A percentile compares a stretch with the other conserved stretches of the same genome.
These are phyloP conservation scores for Cudoniella acicularis DNA, from an alignment of 495 filamentous ascomycete species.

Conservation along the genomic window DNA sequence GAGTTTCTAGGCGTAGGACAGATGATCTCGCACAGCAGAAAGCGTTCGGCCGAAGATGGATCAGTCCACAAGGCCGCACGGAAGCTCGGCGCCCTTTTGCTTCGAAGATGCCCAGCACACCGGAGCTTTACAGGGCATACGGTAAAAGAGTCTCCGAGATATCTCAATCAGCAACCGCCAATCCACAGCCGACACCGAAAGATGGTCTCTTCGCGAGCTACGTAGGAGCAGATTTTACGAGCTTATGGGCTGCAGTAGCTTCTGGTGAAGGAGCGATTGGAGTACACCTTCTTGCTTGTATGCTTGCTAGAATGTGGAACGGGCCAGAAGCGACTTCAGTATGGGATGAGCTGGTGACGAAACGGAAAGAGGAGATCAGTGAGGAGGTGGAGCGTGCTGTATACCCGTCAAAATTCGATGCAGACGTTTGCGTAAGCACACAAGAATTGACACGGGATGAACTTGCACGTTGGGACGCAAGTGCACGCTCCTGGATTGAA, in stretches of 20 bases:
- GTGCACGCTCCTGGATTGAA: background rate
- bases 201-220: constrained; percentile 26
- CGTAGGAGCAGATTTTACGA: constrained; percentile 31
- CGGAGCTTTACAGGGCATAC: constrained; percentile 33
- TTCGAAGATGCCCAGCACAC: constrained; percentile 32
- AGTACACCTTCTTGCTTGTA: constrained; percentile 35
- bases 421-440: background rate
- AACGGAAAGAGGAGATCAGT: constrained; percentile 16
- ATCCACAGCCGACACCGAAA: too few species aligned
- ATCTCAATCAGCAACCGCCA: too few species aligned
- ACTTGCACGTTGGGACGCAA: background rate
- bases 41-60: constrained; percentile 28
- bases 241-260: constrained; percentile 40
- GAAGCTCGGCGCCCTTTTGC: constrained; percentile 28
- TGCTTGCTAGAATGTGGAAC: constrained; percentile 33
- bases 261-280: constrained; percentile 30
- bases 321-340: constrained; percentile 34
- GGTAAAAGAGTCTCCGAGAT: constrained; percentile 36
- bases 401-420: background rate
- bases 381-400: background rate
- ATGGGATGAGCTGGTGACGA: constrained; percentile 28
- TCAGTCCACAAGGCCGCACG: constrained; percentile 29
- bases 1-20: constrained; percentile 30
- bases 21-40: constrained; percentile 20
- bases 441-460: background rate